Evolutionary conservation across 83 land plant species (phyloP).

Genomic region (Picea abies): DNA sequence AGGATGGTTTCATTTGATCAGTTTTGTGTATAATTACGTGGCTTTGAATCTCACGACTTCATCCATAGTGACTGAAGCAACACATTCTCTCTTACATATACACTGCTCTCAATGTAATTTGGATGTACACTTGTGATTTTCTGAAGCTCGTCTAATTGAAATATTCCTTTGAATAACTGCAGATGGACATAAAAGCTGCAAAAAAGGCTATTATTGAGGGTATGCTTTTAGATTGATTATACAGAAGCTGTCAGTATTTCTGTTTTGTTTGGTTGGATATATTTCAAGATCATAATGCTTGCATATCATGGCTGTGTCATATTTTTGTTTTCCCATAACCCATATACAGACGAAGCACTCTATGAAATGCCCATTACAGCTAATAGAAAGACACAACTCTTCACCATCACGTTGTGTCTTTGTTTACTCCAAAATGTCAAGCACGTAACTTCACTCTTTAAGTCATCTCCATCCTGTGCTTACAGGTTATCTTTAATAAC

Average conservation of each 20-base stretch:
- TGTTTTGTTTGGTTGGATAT: neutral
- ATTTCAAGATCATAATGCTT: slow-evolving; percentile 5
- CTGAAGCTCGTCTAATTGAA: slow-evolving; percentile 4
- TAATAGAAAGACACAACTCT: neutral
- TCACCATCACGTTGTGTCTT: neutral
- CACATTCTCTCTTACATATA: no score
- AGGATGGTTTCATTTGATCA: no score
- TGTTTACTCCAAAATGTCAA: neutral
- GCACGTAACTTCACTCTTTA: neutral
- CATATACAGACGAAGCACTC: neutral
- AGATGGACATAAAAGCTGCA: slow-evolving; percentile 81
- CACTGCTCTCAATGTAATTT: no score
- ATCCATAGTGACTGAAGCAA: no score
- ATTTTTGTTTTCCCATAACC: no score
- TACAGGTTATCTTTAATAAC: neutral
- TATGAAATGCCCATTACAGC: neutral
- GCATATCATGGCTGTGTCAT: neutral
- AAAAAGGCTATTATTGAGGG: slow-evolving; percentile 82
- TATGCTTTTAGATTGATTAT: slow-evolving; percentile 10
- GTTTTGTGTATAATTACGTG: no score
- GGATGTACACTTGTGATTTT: neutral
- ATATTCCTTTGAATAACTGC: slow-evolving; percentile 15
- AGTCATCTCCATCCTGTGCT: neutral
- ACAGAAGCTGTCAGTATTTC: neutral
- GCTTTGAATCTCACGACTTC: no score